Percentiles rank a stretch among this genome's conserved stretches.
phyloP scores from a whole-genome alignment of 2,329 filamentous ascomycete genomes.

The Periconia sp. region DNA sequence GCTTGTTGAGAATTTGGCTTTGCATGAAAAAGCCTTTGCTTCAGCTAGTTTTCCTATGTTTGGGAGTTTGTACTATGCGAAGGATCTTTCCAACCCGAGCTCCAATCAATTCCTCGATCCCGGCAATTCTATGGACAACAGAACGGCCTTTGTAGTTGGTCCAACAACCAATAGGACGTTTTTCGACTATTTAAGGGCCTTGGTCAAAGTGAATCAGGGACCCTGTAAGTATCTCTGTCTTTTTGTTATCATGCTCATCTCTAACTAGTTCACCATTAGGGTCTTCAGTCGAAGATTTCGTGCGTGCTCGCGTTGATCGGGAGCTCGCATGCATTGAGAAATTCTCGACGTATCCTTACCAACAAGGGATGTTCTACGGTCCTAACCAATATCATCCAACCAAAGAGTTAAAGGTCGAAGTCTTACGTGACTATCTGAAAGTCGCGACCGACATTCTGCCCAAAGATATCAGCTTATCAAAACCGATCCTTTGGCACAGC shows the following conservation, averaged over 20 bases:
- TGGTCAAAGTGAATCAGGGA: constrained; percentile 16
- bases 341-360: constrained; percentile 14
- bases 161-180: constrained; percentile 18
- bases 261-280: constrained; percentile 17
- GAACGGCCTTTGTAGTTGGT: constrained; percentile 14
- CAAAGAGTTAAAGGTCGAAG: constrained; percentile 23
- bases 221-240: constrained; percentile 17
- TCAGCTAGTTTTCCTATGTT: constrained; percentile 14
- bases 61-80: constrained; percentile 21
- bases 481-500: constrained; percentile 32
- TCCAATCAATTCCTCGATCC: constrained; percentile 10
- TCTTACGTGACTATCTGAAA: constrained; percentile 28
- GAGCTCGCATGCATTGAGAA: constrained; percentile 20
- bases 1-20: constrained; percentile 13
- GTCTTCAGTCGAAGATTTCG: constrained; percentile 16
- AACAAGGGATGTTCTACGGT: constrained; percentile 21
- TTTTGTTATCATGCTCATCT: constrained; percentile 8
- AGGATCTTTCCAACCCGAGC: constrained; percentile 10
- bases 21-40: constrained; percentile 16
- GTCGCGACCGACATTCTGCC: constrained; percentile 25
- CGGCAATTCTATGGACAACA: constrained; percentile 9
- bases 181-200: constrained; percentile 18
- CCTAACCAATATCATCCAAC: constrained; percentile 27
- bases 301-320: constrained; percentile 15
- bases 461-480: constrained; percentile 16